A percentile compares a stretch with the other conserved stretches of the same genome.
Evolutionary conservation across 257 asterid species (phyloP).

Genomic region (Capsicum rhomboideum): DNA sequence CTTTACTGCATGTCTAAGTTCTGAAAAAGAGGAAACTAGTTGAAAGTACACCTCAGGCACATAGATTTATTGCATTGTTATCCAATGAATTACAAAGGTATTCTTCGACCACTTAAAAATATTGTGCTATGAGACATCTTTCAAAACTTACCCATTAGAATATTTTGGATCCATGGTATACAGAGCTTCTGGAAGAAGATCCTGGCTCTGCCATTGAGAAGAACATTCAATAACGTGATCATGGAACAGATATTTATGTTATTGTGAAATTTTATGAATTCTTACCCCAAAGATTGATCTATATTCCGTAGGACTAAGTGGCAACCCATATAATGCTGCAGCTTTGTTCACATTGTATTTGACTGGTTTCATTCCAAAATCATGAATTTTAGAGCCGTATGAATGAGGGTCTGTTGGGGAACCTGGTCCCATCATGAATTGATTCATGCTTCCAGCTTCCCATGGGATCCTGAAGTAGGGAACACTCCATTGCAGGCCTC

Average conservation of each 20-base stretch:
- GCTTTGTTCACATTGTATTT: slow-evolving; percentile 23
- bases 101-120: neutral
- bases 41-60: neutral
- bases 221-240: slow-evolving; percentile 11
- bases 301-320: slow-evolving; percentile 69
- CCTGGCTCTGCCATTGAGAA: slow-evolving; percentile 51
- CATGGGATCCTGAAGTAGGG: slow-evolving; percentile 89
- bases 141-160: slow-evolving; percentile 59
- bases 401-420: slow-evolving; percentile 39
- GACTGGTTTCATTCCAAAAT: slow-evolving; percentile 30
- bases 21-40: neutral
- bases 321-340: slow-evolving; percentile 52
- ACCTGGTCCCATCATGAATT: slow-evolving; percentile 43
- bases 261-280: neutral
- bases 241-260: neutral
- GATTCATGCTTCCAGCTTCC: slow-evolving; percentile 36
- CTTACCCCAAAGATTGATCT: slow-evolving; percentile 70
- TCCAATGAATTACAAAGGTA: neutral
- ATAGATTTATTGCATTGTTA: neutral
- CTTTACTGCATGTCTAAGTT: neutral
- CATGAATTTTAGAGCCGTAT: slow-evolving; percentile 23
- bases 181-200: slow-evolving; percentile 64
- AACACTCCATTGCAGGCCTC: slow-evolving; percentile 85
- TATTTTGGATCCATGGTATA: slow-evolving; percentile 60
- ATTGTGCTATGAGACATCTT: neutral